Base-by-base conservation (phyloP, 2,329 filamentous ascomycete genomes). In the Chrysosporium queenslandicum region DNA sequence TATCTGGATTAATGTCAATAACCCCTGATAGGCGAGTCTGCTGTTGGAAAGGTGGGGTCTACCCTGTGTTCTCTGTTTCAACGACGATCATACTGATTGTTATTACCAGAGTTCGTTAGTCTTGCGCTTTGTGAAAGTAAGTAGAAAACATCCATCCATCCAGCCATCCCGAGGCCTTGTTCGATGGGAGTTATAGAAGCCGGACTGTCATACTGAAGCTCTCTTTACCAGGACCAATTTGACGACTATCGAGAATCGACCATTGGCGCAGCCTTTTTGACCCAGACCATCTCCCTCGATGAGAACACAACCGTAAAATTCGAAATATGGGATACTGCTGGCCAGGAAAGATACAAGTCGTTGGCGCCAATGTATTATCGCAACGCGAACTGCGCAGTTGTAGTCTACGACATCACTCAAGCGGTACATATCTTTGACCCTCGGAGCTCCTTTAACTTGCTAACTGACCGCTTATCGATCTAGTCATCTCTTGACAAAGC, bases 321-420 rank as follows among this genome's bases (percentile, higher is more conserved):
- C 67, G 92, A 98, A 74, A 98, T 98, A 68, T 98, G 92, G 90
- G 90, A 96, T 73, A 98, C 92, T 8, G 92, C 92, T 58, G 92
- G 92, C 58, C 92, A 98, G 75, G 92, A 98, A 74, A 83, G 94
- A 66, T 98, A 97, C 80, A 97, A 97, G 78, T 97, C 92, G 11
- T 78, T 98, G 60, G 92, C 92, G 30, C 92, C 92, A 63, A 98
- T 98, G 92, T 98, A 98, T 78, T 98, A 98, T 76, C 79, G 94
- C 64, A 98, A 98, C 70, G 94, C 94, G 62, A 97, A 98, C 80
- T 97, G 92, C 74, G 92, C 94, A 54, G 91, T 98, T 29, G 91
- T 98, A 46, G 92, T 98, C 60, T 98, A 98, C 73, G 92, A 98
- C 74, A 97, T 98, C 66, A 98, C 92, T 66, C 92, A 98, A 80